Evolutionary conservation across 768 basidiomycete species (phyloP), one percentile per base, ranked within the genome.

Genomic region (Amanita subjunquillea): DNA sequence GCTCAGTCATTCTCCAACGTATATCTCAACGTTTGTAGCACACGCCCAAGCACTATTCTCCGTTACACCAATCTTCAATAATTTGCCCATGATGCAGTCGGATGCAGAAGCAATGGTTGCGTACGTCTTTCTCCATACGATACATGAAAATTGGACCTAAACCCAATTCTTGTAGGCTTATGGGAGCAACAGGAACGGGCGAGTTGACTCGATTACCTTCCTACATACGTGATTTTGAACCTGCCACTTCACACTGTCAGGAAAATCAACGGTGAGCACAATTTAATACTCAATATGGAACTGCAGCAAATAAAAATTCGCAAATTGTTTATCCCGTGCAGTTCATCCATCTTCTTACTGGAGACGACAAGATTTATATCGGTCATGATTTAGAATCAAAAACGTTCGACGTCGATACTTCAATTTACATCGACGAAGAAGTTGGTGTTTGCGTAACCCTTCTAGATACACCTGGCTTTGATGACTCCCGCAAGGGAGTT

Each of bases 391-490:
- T 74, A 12, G 62, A 67, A 50, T 74, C 73, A 22, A 70, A 67
- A 47, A 76, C 72, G n/a, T 58, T 54, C 39, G 61, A 62, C 25
- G 63, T 75, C 10, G 32, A 36, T 29, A 42, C 44, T 23, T 51
- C 54, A 30, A 15, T 20, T 27, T 57, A 38, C 12, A 30, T 54
- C n/a, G 39, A 51, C 6, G 12, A 13, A 6, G 25, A n/a, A 20
- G 17, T 36, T n/a, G 22, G 50, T 20, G 13, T 57, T n/a, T 41
- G 45, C 13, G 63, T 73, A 27, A 65, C 57, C 2, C 56, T 74
- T 37, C 61, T 76, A 17, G 73, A 75, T 46, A 76, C 74, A 0
- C 73, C 73, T 0, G 73, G 75, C 6, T 75, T 75, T 39, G 74
- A 74, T 42, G 73, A 73, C 55, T 68, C 67, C 2, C 43, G 43